Conservation (phyloP, 169 alveolate species). For the Cryptosporidium meleagridis region DNA sequence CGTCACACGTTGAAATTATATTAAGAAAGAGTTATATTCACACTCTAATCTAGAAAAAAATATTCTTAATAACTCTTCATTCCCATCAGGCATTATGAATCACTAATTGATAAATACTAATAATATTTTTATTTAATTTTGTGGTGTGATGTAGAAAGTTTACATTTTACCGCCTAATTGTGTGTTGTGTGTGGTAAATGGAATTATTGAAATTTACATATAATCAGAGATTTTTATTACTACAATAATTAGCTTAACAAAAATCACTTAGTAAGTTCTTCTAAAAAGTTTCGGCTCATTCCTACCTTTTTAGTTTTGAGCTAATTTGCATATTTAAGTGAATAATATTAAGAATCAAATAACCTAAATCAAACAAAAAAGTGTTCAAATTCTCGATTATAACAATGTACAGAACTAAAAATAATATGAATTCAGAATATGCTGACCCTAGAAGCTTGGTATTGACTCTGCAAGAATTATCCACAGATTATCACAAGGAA, state of each 20-base stretch:
- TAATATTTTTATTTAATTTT: background rate
- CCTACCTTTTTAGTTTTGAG: background rate
- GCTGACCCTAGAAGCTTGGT: conserved; percentile 56
- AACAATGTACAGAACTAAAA: background rate
- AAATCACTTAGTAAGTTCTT: background rate
- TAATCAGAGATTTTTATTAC: background rate
- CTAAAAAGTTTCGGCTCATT: background rate
- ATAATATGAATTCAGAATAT: background rate
- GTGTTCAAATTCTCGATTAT: background rate
- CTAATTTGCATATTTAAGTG: background rate
- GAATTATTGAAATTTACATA: background rate
- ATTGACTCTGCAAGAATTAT: conserved; percentile 28
- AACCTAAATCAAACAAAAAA: background rate
- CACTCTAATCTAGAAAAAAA: background rate
- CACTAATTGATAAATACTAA: background rate
- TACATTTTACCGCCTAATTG: conserved; percentile 32
- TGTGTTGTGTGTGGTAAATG: conserved; percentile 48
- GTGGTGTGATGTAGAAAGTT: conserved; percentile 12
- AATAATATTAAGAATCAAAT: background rate
- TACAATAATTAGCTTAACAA: background rate
- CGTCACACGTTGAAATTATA: background rate
- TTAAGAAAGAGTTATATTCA: no score
- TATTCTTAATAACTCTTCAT: background rate
- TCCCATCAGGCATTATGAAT: background rate
- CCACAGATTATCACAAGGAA: conserved; percentile 57